These are phyloP conservation scores for Hanseniaspora opuntiae DNA, from an alignment of 805 yeast species.

Conservation along the genomic window DNA sequence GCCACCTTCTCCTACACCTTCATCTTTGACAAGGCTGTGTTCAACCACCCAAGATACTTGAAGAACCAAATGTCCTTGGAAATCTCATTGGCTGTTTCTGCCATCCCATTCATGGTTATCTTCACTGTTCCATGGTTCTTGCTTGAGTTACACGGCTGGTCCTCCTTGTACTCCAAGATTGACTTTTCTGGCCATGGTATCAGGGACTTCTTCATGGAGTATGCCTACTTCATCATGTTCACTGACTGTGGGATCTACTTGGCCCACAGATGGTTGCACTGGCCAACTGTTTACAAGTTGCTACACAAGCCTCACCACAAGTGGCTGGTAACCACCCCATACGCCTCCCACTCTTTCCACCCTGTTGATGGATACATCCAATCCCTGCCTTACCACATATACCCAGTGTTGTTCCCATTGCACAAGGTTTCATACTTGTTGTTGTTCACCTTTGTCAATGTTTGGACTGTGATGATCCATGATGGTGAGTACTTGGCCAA, in stretches of 20 bases:
- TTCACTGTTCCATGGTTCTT: constrained; percentile 85
- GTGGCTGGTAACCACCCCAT: constrained; percentile 97
- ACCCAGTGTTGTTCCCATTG: constrained; percentile 82
- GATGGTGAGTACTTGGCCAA: constrained; percentile 92
- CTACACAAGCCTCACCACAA: constrained; percentile 97
- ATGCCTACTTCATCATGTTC: constrained; percentile 72
- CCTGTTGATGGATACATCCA: constrained; percentile 94
- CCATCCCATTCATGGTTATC: constrained; percentile 81
- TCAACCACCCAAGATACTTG: constrained; percentile 90
- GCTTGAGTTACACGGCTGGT: constrained; percentile 69
- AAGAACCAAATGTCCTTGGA: constrained; percentile 86
- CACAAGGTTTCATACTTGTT: constrained; percentile 73
- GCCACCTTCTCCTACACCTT: constrained; percentile 67
- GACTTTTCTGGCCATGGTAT: constrained; percentile 55
- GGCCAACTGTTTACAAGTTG: constrained; percentile 74
- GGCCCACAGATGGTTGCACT: constrained; percentile 85
- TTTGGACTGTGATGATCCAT: constrained; percentile 98
- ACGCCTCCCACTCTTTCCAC: constrained; percentile 96
- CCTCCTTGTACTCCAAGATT: constrained; percentile 57
- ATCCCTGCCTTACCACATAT: constrained; percentile 84
- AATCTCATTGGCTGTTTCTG: constrained; percentile 58
- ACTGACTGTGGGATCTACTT: constrained; percentile 88
- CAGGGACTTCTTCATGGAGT: constrained; percentile 49
- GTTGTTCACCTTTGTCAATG: constrained; percentile 80
- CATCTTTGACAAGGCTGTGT: constrained; percentile 75